Evolutionary conservation across 768 basidiomycete genomes (phyloP), one percentile per base, ranked within the genome.

Genomic region (Boletus subparvulus): DNA sequence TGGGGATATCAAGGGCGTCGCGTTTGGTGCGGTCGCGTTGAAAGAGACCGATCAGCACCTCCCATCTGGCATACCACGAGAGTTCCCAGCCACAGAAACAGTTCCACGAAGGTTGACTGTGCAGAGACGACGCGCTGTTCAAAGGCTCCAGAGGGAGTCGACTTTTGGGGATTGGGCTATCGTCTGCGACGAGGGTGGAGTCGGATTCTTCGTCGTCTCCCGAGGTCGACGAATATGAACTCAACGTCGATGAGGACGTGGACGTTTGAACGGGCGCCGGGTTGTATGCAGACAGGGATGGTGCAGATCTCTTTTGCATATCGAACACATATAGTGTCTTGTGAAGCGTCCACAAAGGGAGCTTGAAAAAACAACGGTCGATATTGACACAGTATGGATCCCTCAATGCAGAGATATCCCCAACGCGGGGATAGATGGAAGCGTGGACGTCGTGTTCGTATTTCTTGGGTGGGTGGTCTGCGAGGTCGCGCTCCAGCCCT

Each of bases 241-340:
- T 61, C 47, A 56, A 30, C 17, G 58, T 61, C 21, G 69, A 66
- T 1, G 54, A 61, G 14, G 68, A 64, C 19, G 14, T n/a, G 44
- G 69, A 66, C 13, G 53, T 30, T 41, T 46, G 49, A 14, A 58
- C 13, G 8, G 32, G 41, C 3, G 32, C 1, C 24, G 28, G 66
- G 61, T 43, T 42, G n/a, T 65, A 59, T n/a, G 63, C 61, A 46
- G 68, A 51, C 47, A 49, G 37, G 37, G 40, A 42, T 17, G 47
- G 42, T 14, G 46, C 21, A 39, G 51, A 46, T 41, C 59, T 52
- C 21, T 77, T 68, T 44, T 82, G 80, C 64, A 89, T 67, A 59
- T 85, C 83, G 58, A 79, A 79, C 69, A 84, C 77, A 75, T 83
- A 88, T n/a, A 88, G 61, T 40, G 77, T 79, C 74, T 88, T 88